Base-by-base conservation (phyloP, 257 asterid genomes). In the Schizonepeta tenuifolia region DNA sequence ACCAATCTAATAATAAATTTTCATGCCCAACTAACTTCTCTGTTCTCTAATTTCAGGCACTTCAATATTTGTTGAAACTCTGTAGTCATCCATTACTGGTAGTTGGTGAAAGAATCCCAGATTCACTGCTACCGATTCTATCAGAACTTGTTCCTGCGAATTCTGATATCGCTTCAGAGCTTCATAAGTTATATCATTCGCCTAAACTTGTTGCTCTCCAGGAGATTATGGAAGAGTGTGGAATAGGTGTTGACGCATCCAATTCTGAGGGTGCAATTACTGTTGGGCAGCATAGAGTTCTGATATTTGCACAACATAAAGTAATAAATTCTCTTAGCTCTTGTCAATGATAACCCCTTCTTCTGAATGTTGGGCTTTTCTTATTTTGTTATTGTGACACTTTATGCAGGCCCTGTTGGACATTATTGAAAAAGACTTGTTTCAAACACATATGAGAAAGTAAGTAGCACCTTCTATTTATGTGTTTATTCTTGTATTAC, bases 151-250 rank as follows among this genome's bases (percentile, higher is more conserved):
- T 87, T 78, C 93, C 97, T 78, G 81, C 86, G 54, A 86, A 78
- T 78, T 67, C 90, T 55, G 92, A 89, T 77, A 77, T 84, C 15
- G 80, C 83, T 63, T 75, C 96, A 28, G 99, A 92, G 81, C 93
- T 95, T 70, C 99, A 92, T 81, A 88, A 87, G 70, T 78, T 87
- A 53, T 89, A 85, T 50, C 99, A 95, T 74, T 95, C 99, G 63
- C 99, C 99, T 24, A 95, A 95, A 84, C 92, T 95, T 67, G 90
- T 92, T 24, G 99, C 99, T 44, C 96, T 95, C 80, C 92, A 90
- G 83, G 98, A 95, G 93, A 95, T 95, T 70, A 90, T 95, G 83
- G 97, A 92, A 82, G 99, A 95, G 90, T 95, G 99, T 81, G 99
- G 98, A 65, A 95, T 95, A 68, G 99, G 99, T 61, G 93, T 80